A percentile compares a stretch with the other conserved stretches of the same genome.
Evolutionary conservation across 805 yeast genomes (phyloP).

Genomic region (Naumovozyma baii): DNA sequence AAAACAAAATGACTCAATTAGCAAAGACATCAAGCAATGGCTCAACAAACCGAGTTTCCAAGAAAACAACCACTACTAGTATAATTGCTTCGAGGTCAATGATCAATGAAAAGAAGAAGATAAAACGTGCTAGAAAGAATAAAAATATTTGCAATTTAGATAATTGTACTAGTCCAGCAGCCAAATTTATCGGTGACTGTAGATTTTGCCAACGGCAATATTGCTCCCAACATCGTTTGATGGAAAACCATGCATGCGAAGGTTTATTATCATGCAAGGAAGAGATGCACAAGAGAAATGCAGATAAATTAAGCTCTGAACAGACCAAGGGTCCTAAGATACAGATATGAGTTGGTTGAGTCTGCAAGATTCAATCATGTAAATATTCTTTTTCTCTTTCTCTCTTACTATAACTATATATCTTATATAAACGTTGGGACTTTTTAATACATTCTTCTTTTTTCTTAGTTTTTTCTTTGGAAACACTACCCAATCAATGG

Average conservation of each 20-base stretch:
- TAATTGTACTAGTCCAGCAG: conserved; percentile 54
- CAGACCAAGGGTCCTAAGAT: conserved; percentile 65
- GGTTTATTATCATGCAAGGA: conserved; percentile 77
- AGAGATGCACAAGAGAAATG: conserved; percentile 74
- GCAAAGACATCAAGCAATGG: not conserved
- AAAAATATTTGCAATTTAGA: conserved; percentile 39
- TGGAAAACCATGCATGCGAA: conserved; percentile 75
- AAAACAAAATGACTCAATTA: not conserved
- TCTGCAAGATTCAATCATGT: too few species aligned
- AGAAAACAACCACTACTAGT: not conserved
- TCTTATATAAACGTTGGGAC: too few species aligned
- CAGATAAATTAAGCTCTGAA: conserved; percentile 71
- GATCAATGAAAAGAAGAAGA: not conserved
- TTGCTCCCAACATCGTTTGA: conserved; percentile 76
- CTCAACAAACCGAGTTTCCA: not conserved
- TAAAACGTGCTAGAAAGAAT: conserved; percentile 10
- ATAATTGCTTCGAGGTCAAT: not conserved
- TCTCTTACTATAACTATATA: too few species aligned
- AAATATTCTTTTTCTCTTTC: too few species aligned
- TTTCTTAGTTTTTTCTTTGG: too few species aligned
- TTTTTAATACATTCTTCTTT: too few species aligned
- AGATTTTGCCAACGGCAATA: conserved; percentile 74
- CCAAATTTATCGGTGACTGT: conserved; percentile 69
- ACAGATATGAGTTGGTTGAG: conserved; percentile 24
- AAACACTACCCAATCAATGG: too few species aligned